These are phyloP conservation scores for Ramularia endophylla DNA, from an alignment of 2,329 filamentous ascomycete species.

Conservation along the genomic window DNA sequence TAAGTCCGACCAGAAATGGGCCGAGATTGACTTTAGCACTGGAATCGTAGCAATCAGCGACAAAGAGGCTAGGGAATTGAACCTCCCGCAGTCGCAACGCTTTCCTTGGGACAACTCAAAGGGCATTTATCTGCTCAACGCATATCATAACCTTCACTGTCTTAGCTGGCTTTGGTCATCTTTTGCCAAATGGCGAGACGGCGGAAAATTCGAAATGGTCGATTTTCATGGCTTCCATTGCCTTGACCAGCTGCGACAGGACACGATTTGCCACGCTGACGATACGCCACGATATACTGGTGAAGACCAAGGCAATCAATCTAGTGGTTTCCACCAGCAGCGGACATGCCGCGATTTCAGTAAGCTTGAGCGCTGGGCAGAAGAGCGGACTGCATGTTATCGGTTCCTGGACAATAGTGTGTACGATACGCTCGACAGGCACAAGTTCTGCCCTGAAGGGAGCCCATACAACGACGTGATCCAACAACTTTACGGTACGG, in stretches of 20 bases:
- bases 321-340: neutral
- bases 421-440: neutral
- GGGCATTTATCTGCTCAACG: conserved; percentile 4
- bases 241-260: conserved; percentile 1
- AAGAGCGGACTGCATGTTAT: neutral
- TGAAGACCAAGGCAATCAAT: neutral
- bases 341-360: neutral
- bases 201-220: neutral
- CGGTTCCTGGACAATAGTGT: conserved; percentile 1
- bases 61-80: neutral
- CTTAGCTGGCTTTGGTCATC: neutral
- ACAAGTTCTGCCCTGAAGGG: conserved; percentile 1
- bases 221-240: neutral
- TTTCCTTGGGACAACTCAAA: conserved; percentile 5
- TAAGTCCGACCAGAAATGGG: neutral
- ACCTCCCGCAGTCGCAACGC: neutral
- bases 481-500: neutral
- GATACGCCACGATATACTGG: conserved; percentile 3
- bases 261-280: conserved; percentile 3
- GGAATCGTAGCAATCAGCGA: neutral
- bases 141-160: conserved; percentile 3
- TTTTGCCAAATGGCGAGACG: neutral
- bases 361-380: conserved; percentile 1
- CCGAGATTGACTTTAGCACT: neutral
- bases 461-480: conserved; percentile 2